These are phyloP conservation scores for Oenanthe sinensis DNA, from an alignment of 129 eudicot species.

Conservation along the genomic window DNA sequence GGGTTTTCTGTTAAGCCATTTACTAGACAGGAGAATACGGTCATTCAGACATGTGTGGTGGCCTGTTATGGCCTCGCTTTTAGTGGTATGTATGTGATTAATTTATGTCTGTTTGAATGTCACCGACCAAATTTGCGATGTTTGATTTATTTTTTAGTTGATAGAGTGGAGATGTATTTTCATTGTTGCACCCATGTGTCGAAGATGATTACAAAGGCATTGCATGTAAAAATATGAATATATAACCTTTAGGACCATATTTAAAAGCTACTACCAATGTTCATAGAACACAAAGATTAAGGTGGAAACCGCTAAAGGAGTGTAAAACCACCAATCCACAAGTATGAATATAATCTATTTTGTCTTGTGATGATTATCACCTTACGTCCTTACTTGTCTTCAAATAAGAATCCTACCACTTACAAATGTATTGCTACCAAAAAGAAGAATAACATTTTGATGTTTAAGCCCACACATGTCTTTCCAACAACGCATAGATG, in stretches of 20 bases:
- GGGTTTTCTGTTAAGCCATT: constrained; percentile 52
- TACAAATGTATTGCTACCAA: too few relatives aligned
- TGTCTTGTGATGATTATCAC: too few relatives aligned
- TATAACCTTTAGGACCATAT: background rate
- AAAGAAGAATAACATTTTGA: too few relatives aligned
- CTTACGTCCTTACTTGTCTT: too few relatives aligned
- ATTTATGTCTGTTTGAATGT: background rate
- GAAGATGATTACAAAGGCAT: background rate
- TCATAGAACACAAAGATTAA: too few relatives aligned
- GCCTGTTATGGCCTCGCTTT: constrained; percentile 95
- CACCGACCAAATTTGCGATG: background rate
- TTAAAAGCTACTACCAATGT: too few relatives aligned
- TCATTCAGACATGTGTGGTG: constrained; percentile 89
- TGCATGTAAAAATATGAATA: background rate
- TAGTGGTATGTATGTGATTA: constrained; percentile 40
- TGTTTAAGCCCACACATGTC: too few relatives aligned
- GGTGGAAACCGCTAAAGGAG: too few relatives aligned
- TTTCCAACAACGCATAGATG: too few relatives aligned
- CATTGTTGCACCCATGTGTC: background rate
- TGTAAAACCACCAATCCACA: too few relatives aligned
- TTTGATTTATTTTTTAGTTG: background rate
- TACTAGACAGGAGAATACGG: constrained; percentile 85
- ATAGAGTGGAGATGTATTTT: background rate
- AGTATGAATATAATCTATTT: too few relatives aligned
- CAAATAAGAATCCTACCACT: too few relatives aligned